phyloP scores from a whole-genome alignment of 805 yeast genomes.

The Yarrowia sp. region DNA sequence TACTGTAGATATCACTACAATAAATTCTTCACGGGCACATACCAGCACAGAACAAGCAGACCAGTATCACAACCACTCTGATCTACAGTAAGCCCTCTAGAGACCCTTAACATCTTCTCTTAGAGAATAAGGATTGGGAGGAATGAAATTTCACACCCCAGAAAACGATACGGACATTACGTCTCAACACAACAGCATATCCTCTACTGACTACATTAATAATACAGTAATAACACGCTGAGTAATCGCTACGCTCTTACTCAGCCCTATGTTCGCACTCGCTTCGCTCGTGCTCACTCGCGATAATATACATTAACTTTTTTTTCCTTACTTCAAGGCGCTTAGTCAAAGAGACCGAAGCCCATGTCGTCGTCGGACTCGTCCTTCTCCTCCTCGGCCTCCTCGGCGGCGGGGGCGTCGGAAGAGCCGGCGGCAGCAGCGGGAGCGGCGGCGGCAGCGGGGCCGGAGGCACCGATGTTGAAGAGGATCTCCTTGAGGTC shows the following conservation, averaged over 20 bases:
- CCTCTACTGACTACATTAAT: too few species aligned
- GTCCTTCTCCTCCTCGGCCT: conserved; percentile 53
- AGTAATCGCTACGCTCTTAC: background rate
- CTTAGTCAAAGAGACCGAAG: conserved; percentile 87
- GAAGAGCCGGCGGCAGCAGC: conserved; percentile 64
- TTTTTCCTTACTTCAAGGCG: conserved; percentile 5
- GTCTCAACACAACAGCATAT: too few species aligned
- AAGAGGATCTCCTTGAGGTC: conserved; percentile 78
- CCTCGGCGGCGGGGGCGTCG: conserved; percentile 58
- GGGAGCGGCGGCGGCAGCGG: conserved; percentile 58
- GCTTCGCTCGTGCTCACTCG: background rate
- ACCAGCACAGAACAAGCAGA: too few species aligned
- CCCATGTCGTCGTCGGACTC: conserved; percentile 87
- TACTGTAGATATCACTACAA: too few species aligned
- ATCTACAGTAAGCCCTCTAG: too few species aligned
- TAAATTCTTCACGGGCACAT: too few species aligned
- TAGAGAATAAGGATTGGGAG: too few species aligned
- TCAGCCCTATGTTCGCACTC: background rate
- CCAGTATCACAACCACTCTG: too few species aligned
- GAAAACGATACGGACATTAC: too few species aligned
- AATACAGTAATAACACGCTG: background rate
- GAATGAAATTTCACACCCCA: too few species aligned
- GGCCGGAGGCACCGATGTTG: conserved; percentile 59
- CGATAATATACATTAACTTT: conserved; percentile 26
- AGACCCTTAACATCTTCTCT: too few species aligned